Base-by-base conservation (phyloP, 768 basidiomycete species). In the Suillus ampliporus region DNA sequence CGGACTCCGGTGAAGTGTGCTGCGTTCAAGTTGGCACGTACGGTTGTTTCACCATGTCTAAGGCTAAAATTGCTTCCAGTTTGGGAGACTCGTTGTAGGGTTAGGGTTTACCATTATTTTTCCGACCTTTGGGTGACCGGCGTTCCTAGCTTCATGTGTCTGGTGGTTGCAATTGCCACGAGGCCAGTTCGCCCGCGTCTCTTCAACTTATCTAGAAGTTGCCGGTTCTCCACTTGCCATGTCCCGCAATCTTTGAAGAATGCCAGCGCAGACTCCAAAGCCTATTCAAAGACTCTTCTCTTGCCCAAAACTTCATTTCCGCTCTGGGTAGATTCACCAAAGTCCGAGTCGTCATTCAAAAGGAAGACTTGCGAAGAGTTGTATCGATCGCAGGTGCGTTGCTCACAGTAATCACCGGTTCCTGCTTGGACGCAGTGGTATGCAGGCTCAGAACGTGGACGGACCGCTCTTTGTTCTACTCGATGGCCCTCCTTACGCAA, bases 401-500 rank as follows among this genome's bases (percentile, higher is more conserved):
- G 58, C 58, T 38, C 23, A 4, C 63, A 11, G 13, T 23, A 7
- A 6, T 43, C 10, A n/a, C 57, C 60, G 43, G 34, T n/a, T 60
- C 21, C 48, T 54, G 37, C 43, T 40, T 15, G 53, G 31, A 14
- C 58, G 34, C 34, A 31, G 31, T 8, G 60, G 31, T 57, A 58
- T 28, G 19, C 70, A 96, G 94, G 84, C 81, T 77, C 78, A 87
- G 64, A 87, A 91, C 69, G 84, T 80, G 14, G 78, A 83, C 38
- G 85, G 91, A 3, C 85, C 88, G 1, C 71, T 87, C 35, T 99
- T 95, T 69, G 89, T 97, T 14, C 80, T 96, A 57, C 95, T 97
- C 67, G 97, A 99, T 74, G 97, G 97, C 0, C 97, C 97, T 37
- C 97, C 97, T 0, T 99, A 99, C 71, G 97, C 97, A 2, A 99